Conservation (phyloP, 202 grass and related monocot genomes). For the Saccharum hybrid region DNA sequence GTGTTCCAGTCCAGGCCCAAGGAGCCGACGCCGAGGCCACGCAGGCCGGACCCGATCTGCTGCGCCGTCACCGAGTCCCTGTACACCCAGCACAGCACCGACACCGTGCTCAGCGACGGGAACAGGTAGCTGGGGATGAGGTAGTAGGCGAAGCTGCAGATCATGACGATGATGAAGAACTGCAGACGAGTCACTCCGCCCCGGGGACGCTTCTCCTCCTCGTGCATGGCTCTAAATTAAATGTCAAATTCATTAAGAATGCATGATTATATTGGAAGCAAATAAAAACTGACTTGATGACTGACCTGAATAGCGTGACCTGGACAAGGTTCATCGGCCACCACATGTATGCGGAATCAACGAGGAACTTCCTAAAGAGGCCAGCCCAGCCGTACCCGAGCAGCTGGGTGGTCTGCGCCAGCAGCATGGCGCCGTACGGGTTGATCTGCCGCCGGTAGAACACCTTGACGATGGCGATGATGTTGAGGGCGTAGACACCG, state of each 20-base stretch:
- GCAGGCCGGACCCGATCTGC: slow-evolving; percentile 68
- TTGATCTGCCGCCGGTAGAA: slow-evolving; percentile 65
- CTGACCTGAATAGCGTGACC: slow-evolving; percentile 65
- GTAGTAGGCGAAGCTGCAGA: slow-evolving; percentile 74
- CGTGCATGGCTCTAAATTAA: slow-evolving; percentile 76
- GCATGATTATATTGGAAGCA: too few species aligned
- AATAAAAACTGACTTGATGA: too few species aligned
- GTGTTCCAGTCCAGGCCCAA: slow-evolving; percentile 78
- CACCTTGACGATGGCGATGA: slow-evolving; percentile 73
- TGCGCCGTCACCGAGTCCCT: slow-evolving; percentile 65
- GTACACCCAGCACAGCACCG: slow-evolving; percentile 63
- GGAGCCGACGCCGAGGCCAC: slow-evolving; percentile 71
- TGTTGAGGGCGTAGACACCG: slow-evolving; percentile 66
- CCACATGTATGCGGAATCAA: slow-evolving; percentile 89
- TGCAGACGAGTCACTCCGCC: slow-evolving; percentile 59
- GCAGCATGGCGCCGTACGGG: slow-evolving; percentile 63
- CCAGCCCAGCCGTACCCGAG: slow-evolving; percentile 94
- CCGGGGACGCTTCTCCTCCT: slow-evolving; percentile 60
- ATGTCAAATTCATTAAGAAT: too few species aligned
- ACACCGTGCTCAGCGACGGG: slow-evolving; percentile 67
- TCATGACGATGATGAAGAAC: slow-evolving; percentile 66
- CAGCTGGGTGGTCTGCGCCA: slow-evolving; percentile 71
- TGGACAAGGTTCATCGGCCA: slow-evolving; percentile 85
- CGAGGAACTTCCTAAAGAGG: slow-evolving; percentile 72
- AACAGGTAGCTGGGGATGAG: slow-evolving; percentile 73